Evolutionary conservation across 768 basidiomycete species (phyloP).

Genomic region (Boletus rubroflammeus): DNA sequence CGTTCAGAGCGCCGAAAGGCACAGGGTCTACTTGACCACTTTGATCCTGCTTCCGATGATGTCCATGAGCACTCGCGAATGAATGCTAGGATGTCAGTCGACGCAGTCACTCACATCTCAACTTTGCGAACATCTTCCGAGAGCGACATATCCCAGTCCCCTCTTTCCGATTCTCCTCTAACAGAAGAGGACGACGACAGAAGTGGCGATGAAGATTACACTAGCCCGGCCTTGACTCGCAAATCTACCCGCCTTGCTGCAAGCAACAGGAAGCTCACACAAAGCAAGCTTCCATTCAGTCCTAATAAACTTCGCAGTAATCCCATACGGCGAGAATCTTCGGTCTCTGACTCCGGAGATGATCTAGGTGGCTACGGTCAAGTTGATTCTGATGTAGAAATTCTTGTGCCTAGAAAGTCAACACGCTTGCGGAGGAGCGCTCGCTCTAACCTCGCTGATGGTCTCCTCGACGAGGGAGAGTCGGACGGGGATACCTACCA

Average conservation of each 20-base stretch:
- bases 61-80: conserved; percentile 62
- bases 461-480: conserved; percentile 23
- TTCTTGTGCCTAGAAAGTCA: conserved; percentile 41
- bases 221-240: conserved; percentile 3
- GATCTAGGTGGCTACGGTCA: conserved; percentile 39
- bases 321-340: conserved; percentile 22
- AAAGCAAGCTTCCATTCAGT: conserved; percentile 57
- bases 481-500: conserved; percentile 34
- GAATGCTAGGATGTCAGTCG: conserved; percentile 35
- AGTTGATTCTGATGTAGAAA: conserved; percentile 25
- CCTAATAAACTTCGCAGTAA: conserved; percentile 55
- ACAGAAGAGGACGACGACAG: conserved; percentile 29
- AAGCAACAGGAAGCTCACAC: conserved; percentile 1
- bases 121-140: conserved; percentile 6
- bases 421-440: conserved; percentile 42
- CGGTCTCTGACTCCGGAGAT: conserved; percentile 36
- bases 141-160: conserved; percentile 10
- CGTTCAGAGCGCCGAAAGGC: conserved; percentile 44
- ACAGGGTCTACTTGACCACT: conserved; percentile 42
- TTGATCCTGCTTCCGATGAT: conserved; percentile 54
- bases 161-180: conserved; percentile 15
- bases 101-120: conserved; percentile 4
- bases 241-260: conserved; percentile 18
- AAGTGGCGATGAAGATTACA: conserved; percentile 14
- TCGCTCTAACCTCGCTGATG: conserved; percentile 36